These are phyloP conservation scores for Coemansia sp. DNA, from an alignment of 192 early-diverging fungal species.

Conservation along the genomic window DNA sequence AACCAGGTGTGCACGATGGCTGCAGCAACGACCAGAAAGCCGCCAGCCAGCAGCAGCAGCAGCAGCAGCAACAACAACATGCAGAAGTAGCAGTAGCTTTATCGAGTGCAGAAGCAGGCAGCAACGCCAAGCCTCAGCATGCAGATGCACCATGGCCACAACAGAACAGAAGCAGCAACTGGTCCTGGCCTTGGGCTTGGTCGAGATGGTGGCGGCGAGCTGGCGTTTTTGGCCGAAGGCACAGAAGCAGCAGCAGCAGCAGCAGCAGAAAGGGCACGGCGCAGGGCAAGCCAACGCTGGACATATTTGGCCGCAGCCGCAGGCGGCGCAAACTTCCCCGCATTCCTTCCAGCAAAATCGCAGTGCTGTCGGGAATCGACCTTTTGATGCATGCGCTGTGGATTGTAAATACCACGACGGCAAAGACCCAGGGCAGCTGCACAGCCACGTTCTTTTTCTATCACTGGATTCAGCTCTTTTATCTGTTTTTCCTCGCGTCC, in stretches of 20 bases:
- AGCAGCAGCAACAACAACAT: conserved; percentile 2
- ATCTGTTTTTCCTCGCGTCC: conserved; percentile 37
- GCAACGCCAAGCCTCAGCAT: neutral
- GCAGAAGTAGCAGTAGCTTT: no score
- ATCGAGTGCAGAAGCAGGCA: neutral
- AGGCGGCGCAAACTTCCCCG: conserved; percentile 19
- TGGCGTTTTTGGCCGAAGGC: no score
- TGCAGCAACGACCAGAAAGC: neutral
- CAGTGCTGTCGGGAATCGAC: conserved; percentile 40
- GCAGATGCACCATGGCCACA: no score
- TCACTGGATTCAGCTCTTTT: conserved; percentile 39
- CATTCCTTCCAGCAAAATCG: conserved; percentile 45
- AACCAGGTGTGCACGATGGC: neutral
- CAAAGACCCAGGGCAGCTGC: conserved; percentile 9
- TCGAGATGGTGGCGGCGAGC: no score
- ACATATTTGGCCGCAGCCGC: conserved; percentile 12
- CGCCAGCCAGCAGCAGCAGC: neutral
- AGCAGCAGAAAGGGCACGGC: neutral
- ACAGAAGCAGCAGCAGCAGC: neutral
- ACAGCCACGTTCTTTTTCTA: conserved; percentile 43
- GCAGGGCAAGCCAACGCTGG: neutral
- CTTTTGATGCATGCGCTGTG: conserved; percentile 35
- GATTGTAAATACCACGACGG: conserved; percentile 35
- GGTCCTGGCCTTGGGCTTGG: no score
- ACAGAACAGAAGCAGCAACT: no score